phyloP scores from a whole-genome alignment of 202 grass and related monocot species.

The Hordeum pubiflorum region DNA sequence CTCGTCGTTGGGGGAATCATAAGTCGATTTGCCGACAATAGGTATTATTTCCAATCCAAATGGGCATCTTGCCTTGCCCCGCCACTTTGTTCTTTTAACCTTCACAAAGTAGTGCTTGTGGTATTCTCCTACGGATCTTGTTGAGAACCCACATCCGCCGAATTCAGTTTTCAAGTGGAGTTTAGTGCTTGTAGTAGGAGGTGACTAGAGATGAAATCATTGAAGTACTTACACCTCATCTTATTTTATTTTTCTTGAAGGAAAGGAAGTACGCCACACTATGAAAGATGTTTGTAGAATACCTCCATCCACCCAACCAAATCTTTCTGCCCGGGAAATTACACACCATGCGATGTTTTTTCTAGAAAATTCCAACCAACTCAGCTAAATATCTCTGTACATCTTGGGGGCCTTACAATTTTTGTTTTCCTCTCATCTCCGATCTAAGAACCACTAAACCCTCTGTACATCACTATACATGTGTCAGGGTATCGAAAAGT shows the following conservation, averaged over 20 bases:
- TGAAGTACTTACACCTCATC: not conserved
- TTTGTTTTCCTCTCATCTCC: conserved; percentile 30
- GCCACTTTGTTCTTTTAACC: not conserved
- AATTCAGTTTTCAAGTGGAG: not conserved
- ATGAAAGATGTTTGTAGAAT: not conserved
- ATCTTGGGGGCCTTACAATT: conserved; percentile 23
- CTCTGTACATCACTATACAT: conserved; percentile 24
- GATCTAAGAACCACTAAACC: conserved; percentile 27
- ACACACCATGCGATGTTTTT: not conserved
- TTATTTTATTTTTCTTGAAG: too few species aligned
- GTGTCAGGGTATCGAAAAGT: conserved; percentile 24
- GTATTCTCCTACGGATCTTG: not conserved
- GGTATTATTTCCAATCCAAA: not conserved
- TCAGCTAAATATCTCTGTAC: conserved; percentile 37
- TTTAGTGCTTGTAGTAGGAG: not conserved
- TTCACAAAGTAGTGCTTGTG: not conserved
- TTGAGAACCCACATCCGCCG: not conserved
- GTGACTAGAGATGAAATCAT: not conserved
- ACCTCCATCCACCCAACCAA: not conserved
- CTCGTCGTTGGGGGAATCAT: not conserved
- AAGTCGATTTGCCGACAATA: not conserved
- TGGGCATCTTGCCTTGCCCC: not conserved
- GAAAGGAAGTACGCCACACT: too few species aligned
- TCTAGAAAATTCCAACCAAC: not conserved
- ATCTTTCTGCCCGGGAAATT: not conserved